Evolutionary conservation across 139 green algal species (phyloP).

Genomic region (Coccomyxa sp.): DNA sequence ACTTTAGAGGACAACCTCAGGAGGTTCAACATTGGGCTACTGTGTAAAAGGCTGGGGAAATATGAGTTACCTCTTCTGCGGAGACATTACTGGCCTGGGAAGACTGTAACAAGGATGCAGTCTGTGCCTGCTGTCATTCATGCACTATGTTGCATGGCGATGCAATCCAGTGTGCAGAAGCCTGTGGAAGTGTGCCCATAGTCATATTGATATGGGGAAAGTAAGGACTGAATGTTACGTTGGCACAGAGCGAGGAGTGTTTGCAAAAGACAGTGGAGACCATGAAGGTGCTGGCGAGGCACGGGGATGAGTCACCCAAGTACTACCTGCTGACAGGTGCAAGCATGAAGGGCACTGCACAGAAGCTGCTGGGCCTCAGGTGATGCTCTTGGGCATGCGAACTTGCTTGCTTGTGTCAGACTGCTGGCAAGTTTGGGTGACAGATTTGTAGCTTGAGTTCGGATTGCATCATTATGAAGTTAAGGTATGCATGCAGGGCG

Average conservation of each 20-base stretch:
- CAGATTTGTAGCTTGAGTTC: too few relatives aligned
- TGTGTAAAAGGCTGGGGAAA: not conserved
- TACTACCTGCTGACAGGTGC: conserved; percentile 27
- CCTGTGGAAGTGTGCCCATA: not conserved
- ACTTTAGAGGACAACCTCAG: not conserved
- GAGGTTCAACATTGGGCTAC: not conserved
- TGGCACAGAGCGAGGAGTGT: conserved; percentile 27
- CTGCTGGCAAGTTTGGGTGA: not conserved
- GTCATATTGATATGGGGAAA: not conserved
- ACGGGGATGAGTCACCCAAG: not conserved
- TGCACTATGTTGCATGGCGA: not conserved
- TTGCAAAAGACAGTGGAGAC: conserved; percentile 36
- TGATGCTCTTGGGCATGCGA: not conserved
- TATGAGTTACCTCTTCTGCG: not conserved
- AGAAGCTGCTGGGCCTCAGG: conserved; percentile 14
- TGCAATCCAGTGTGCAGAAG: not conserved
- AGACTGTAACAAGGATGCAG: not conserved
- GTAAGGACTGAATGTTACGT: not conserved
- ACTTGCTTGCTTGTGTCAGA: not conserved
- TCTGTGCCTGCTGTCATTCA: not conserved
- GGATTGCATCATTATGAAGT: too few relatives aligned
- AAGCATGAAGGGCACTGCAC: conserved; percentile 11
- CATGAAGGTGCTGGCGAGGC: conserved; percentile 21
- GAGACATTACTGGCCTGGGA: not conserved
- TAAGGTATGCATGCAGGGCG: not conserved